Conservation (phyloP, 2,329 filamentous ascomycete species). For the Aspergillus versicolor region DNA sequence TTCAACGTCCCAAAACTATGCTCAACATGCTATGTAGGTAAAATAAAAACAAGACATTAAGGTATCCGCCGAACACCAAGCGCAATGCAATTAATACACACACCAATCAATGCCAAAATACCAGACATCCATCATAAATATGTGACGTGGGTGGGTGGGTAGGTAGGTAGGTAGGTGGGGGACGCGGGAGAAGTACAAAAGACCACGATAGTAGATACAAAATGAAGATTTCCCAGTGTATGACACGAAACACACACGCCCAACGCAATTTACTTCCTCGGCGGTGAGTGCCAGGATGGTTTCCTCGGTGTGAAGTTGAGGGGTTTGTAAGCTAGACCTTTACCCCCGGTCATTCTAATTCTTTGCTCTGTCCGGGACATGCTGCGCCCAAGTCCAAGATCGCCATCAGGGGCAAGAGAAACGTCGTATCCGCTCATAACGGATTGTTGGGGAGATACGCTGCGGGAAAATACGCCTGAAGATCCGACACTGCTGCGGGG, state of each 20-base stretch:
- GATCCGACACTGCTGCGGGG: conserved; percentile 27
- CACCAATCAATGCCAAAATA: conserved; percentile 2
- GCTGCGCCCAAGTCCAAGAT: conserved; percentile 38
- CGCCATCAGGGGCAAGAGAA: conserved; percentile 38
- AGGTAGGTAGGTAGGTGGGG: neutral
- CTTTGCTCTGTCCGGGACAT: conserved; percentile 46
- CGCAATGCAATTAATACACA: conserved; percentile 14
- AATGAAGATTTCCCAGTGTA: neutral
- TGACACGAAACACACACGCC: neutral
- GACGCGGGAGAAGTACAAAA: neutral
- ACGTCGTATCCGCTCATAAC: conserved; percentile 42
- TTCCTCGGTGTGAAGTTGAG: conserved; percentile 30
- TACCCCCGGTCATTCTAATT: conserved; percentile 43
- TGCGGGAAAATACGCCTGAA: conserved; percentile 24
- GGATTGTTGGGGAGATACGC: conserved; percentile 29
- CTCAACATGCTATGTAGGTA: conserved; percentile 1
- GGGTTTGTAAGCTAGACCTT: conserved; percentile 44
- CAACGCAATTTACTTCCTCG: conserved; percentile 8
- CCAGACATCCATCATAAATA: conserved; percentile 2
- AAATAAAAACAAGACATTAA: neutral
- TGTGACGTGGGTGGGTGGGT: neutral
- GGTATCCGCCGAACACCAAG: conserved; percentile 4
- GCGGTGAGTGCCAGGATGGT: conserved; percentile 11
- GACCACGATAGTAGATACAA: neutral
- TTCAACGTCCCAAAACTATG: conserved; percentile 8